Base-by-base conservation (phyloP, 768 basidiomycete genomes). In the Neoboletus magnificus region DNA sequence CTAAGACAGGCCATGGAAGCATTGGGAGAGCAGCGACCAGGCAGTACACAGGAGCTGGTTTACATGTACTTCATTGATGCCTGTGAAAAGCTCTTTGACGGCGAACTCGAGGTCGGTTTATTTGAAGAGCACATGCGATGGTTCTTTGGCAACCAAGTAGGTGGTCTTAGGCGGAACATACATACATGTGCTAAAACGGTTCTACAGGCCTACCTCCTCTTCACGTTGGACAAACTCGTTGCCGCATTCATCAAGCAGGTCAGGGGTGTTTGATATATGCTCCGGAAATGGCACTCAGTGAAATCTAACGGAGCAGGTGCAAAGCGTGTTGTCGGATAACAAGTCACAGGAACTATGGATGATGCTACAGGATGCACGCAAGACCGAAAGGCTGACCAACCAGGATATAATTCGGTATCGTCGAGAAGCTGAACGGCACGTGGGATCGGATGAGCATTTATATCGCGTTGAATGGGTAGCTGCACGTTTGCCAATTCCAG, bases 121-220 rank as follows among this genome's bases (percentile, higher is more conserved):
- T 98, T 94, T 64, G 96, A 98, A 71, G 97, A 98, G 69, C 91
- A 93, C 66, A 85, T 98, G 84, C 77, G 97, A 60, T 91, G 92
- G 83, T 90, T 95, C 74, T 94, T 93, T 75, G 90, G 91, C 32
- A 92, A 85, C 57, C 87, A 86, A 81, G 89, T 89, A 71, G 59
- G 78, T 50, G 46, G 40, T 16, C 5, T n/a, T 16, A 36, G 40
- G 37, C 29, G 11, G 20, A 32, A 41, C 12, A 41, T 20, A 5
- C 11, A 29, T 53, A 30, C 18, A 15, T 2, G 9, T 20, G 47
- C 57, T 60, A 32, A 69, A 56, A 45, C 32, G 37, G 71, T 70
- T 70, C 73, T 77, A 60, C 76, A 95, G 86, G 94, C 93, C 5
- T 98, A 93, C 74, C 81, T 86, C 51, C 73, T 96, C 61, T 98